Conservation (phyloP, 2,329 filamentous ascomycete species). For the Calcarisporium arbuscula region DNA sequence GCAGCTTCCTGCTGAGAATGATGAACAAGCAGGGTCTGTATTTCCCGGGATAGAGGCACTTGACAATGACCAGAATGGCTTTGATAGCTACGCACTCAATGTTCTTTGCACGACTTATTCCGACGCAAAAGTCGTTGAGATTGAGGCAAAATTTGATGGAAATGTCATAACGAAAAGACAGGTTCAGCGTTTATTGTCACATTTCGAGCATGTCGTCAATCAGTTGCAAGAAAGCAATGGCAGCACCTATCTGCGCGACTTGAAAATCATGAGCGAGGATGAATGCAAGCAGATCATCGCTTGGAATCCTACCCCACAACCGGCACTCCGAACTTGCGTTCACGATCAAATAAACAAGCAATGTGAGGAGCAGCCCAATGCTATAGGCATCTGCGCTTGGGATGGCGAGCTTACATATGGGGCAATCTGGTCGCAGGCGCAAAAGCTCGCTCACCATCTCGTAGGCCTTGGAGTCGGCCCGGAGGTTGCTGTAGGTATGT, state of each 20-base stretch:
- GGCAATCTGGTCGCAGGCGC: slow-evolving; percentile 8
- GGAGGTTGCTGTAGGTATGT: slow-evolving; percentile 8
- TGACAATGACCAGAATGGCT: background rate
- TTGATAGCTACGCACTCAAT: slow-evolving; percentile 1
- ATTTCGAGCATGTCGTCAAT: slow-evolving; percentile 1
- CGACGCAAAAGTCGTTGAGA: slow-evolving; percentile 1
- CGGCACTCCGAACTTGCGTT: background rate
- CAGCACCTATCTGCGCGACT: background rate
- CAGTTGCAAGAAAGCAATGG: background rate
- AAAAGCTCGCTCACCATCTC: slow-evolving; percentile 10
- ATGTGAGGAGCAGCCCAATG: background rate
- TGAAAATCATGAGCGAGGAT: background rate
- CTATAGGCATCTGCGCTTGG: slow-evolving; percentile 12
- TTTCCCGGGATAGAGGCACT: slow-evolving; percentile 10
- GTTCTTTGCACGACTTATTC: background rate
- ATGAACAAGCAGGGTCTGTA: no score
- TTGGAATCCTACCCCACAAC: background rate
- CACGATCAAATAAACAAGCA: slow-evolving; percentile 7
- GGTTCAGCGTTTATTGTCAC: background rate
- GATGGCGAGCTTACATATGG: slow-evolving; percentile 13
- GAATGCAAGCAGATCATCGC: background rate
- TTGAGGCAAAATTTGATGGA: slow-evolving; percentile 2
- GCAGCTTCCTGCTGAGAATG: no score
- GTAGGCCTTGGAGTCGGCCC: slow-evolving; percentile 2
- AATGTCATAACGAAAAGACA: slow-evolving; percentile 1